Conservation (phyloP, 306 rosid genomes). For the Oxytropis ochrocephala region DNA sequence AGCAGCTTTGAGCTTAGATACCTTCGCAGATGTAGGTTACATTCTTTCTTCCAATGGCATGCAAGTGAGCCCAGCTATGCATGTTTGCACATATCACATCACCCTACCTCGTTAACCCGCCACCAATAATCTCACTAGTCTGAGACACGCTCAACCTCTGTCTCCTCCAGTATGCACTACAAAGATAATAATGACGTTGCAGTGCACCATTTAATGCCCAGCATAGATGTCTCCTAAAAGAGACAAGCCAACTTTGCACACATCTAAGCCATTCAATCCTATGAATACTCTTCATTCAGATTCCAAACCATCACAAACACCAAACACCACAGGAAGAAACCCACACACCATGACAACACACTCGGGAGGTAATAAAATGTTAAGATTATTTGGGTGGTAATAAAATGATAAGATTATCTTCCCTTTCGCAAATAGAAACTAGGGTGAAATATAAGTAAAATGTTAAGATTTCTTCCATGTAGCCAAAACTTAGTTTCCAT, state of each 20-base stretch:
- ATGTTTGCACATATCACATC: background rate
- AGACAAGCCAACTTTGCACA: background rate
- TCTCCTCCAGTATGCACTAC: background rate
- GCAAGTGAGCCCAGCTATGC: background rate
- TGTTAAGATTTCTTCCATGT: too few species aligned
- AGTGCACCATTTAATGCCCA: background rate
- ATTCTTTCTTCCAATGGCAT: background rate
- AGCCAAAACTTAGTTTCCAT: slow-evolving; percentile 3
- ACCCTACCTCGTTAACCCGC: background rate
- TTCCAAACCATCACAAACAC: background rate
- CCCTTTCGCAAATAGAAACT: background rate
- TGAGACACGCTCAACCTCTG: background rate
- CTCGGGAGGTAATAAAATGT: background rate
- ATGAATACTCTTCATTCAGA: background rate
- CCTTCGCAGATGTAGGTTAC: background rate
- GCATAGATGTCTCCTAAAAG: background rate
- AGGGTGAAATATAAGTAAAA: too few species aligned
- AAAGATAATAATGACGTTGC: background rate
- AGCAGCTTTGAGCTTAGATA: background rate
- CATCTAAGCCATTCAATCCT: background rate
- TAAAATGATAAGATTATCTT: background rate
- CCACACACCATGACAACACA: background rate
- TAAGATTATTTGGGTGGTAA: background rate
- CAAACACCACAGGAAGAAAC: background rate
- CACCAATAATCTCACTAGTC: background rate